These are phyloP conservation scores for Ophiostoma novo-ulmi DNA, from an alignment of 2,329 filamentous ascomycete species.

Conservation along the genomic window DNA sequence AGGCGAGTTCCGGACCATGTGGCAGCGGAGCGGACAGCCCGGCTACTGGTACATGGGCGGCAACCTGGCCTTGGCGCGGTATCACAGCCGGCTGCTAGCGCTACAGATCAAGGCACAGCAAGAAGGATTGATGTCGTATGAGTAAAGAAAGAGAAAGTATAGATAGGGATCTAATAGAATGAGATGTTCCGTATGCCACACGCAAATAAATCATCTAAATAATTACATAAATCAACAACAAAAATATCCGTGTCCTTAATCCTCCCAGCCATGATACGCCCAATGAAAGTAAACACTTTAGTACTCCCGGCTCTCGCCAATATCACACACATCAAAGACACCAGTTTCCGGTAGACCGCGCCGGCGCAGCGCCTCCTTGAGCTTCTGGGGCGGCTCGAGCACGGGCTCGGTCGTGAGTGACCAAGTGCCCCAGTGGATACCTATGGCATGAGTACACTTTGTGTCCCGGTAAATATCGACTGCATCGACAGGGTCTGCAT, in stretches of 20 bases:
- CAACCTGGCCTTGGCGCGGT: constrained; percentile 57
- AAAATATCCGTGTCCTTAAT: background rate
- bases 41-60: constrained; percentile 64
- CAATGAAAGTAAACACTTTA: background rate
- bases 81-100: constrained; percentile 51
- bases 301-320: constrained; percentile 78
- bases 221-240: background rate
- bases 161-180: background rate
- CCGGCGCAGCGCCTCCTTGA: constrained; percentile 65
- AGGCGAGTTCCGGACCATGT: constrained; percentile 53
- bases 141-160: background rate
- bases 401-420: constrained; percentile 80
- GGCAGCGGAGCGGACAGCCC: constrained; percentile 56
- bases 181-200: background rate
- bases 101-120: constrained; percentile 47
- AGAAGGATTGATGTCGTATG: constrained; percentile 23
- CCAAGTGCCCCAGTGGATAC: constrained; percentile 93
- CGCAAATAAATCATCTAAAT: background rate
- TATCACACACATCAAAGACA: constrained; percentile 74
- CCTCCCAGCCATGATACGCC: no score
- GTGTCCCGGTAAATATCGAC: constrained; percentile 89
- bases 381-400: constrained; percentile 68
- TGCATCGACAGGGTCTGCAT: constrained; percentile 79
- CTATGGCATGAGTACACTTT: constrained; percentile 69
- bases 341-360: constrained; percentile 65